phyloP scores from a whole-genome alignment of 2,329 filamentous ascomycete genomes.

The Dactylellina leptospora region DNA sequence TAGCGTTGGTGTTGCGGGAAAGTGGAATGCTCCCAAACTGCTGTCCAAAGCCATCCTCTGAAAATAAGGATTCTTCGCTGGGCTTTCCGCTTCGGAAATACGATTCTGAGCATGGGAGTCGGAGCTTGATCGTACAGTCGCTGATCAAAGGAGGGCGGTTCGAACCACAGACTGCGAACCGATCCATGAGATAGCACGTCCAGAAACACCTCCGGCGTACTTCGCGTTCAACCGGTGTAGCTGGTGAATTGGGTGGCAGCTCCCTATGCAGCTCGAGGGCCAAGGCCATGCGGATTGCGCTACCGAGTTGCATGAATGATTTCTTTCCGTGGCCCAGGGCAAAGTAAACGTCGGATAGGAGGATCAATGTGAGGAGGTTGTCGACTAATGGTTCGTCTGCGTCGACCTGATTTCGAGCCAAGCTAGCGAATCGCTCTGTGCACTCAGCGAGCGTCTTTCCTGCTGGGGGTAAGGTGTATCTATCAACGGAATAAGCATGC shows the following conservation, averaged over 20 bases:
- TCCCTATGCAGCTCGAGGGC: constrained; percentile 84
- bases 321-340: constrained; percentile 83
- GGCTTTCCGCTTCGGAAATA: constrained; percentile 66
- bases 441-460: constrained; percentile 71
- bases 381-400: constrained; percentile 83
- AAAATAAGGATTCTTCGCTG: constrained; percentile 80
- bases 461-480: constrained; percentile 44
- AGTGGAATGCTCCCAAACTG: constrained; percentile 42
- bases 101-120: constrained; percentile 71
- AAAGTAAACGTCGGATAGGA: constrained; percentile 78
- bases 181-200: constrained; percentile 86
- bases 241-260: constrained; percentile 69
- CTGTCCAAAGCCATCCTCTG: constrained; percentile 49
- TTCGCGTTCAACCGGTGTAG: constrained; percentile 76
- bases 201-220: constrained; percentile 83
- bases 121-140: constrained; percentile 78
- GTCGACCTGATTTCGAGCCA: constrained; percentile 75
- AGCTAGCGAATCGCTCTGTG: constrained; percentile 77
- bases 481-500: constrained; percentile 8
- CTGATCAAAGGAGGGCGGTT: constrained; percentile 81
- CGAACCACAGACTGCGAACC: constrained; percentile 77
- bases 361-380: constrained; percentile 75
- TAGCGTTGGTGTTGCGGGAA: constrained; percentile 67
- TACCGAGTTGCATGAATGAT: constrained; percentile 85
- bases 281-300: constrained; percentile 81